Evolutionary conservation across 2,329 filamentous ascomycete genomes (phyloP), one percentile per base, ranked within the genome.

Genomic region (Colletotrichum sp.): DNA sequence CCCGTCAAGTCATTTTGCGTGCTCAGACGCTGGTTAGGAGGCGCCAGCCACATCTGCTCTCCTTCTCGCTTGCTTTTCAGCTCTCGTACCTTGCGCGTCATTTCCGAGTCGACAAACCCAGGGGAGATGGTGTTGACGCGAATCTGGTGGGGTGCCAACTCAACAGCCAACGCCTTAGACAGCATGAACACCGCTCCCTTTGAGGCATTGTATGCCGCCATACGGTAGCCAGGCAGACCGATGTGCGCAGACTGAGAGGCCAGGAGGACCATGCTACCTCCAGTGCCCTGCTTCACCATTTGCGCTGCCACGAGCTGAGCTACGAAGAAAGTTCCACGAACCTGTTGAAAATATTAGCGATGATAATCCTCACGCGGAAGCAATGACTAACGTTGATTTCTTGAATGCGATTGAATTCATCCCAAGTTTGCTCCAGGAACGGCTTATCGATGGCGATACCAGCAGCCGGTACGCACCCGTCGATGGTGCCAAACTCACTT

Each of bases 401-500:
- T 55, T 85, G 84, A 30, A 87, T 84, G 5, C 82, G 80, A 12
- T 80, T 83, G 15, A 84, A 84, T 64, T 88, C 86, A 3, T 85
- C 84, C 85, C 85, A 87, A 0, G 84, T 86, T 66, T 87, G 85
- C 1, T 87, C 85, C 3, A 87, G 65, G 70, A 88, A 88, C 0
- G 86, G 86, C 78, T 87, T 87, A 73, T 87, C 86, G 32, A 87
- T 83, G 8, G 83, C 85, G 57, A 87, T 84, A 3, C 86, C 86
- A 2, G 85, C 85, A 11, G 83, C 81, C 8, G 83, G 82, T 1
- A 85, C 82, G 34, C 79, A 77, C 1, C 83, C 83, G 36, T 84
- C 80, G 6, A 85, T 79, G 1, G 80, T 74, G 1, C 77, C 78
- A 27, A 85, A 78, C n/a, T 77, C 78, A 13, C 77, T 59, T 5